Evolutionary conservation across 306 rosid species (phyloP), one percentile per base, ranked within the genome.

Genomic region (Sesbania bispinosa): DNA sequence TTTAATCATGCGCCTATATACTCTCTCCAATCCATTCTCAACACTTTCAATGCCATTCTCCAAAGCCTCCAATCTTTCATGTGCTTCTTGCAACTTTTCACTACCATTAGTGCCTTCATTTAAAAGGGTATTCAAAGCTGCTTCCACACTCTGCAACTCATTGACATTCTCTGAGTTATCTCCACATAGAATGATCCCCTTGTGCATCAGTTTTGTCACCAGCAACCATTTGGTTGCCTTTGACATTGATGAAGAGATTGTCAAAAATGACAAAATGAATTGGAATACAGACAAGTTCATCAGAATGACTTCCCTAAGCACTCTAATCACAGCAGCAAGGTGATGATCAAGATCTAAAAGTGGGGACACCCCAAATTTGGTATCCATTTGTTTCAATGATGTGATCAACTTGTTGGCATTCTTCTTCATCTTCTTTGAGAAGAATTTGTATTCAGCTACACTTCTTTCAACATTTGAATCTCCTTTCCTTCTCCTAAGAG

Each of bases 401-500:
- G 67, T 21, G 47, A 82, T 82, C 54, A 80, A 58, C 33, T 75
- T 88, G 18, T 73, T 88, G 24, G 69, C 81, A 26, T 85, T 81
- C 38, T 87, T 93, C 83, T 80, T 90, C 85, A 84, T 83, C 41
- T 73, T 86, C 82, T 84, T 88, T 1, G 80, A 77, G 68, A 86
- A 86, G 16, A 73, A 48, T 18, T 15, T 65, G 76, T 83, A 88
- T 68, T 70, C 79, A 0, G 73, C 79, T 1, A 83, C 75, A 61
- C 78, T 69, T 27, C 11, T 78, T 38, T 82, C 86, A 73, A 87
- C 32, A 38, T 70, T 53, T 0, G 85, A 82, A 15, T 88, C 86
- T 7, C 86, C 85, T 67, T 85, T 88, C 62, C 96, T 82, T 50
- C 96, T 83, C n/a, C 96, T 45, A 2, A 93, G 75, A 20, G 89